Evolutionary conservation across 768 basidiomycete genomes (phyloP), one percentile per base, ranked within the genome.

Genomic region (Fistulinella prunicolor): DNA sequence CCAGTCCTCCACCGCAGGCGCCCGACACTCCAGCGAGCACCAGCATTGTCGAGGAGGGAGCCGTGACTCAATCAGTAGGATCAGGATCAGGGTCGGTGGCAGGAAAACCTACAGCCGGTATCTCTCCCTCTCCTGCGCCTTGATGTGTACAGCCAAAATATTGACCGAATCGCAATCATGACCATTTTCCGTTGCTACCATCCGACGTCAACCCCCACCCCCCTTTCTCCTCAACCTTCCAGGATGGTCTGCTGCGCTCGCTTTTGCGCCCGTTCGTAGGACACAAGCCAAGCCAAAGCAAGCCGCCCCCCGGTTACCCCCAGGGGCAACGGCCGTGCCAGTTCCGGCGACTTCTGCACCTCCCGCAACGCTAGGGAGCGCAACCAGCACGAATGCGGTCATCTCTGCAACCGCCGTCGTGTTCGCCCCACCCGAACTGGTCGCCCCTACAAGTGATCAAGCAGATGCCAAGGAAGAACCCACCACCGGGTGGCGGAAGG

Each of bases 231-330:
- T 47, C 30, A 21, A 39, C 41, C 45, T 17, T 13, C 13, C 49
- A 91, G 89, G 82, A 68, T 93, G 91, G 89, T 93, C 90, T 58
- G 85, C 90, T 53, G 80, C 89, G 13, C 85, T 93, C 55, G 91
- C 89, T 16, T 94, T 93, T 60, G 91, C 90, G 9, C 91, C 91
- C 38, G 75, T 89, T 44, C 82, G 89, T 44, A 77, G 89, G 55
- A 73, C 72, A 38, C 69, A 71, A 21, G 72, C 71, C 53, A 92
- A 89, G 61, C 50, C 78, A 30, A 91, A 89, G 64, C 65, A 73
- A 1, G 52, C 72, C 1, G 68, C 9, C 65, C 71, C 3, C 4
- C 53, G 62, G 32, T 43, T 64, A 30, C 53, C 61, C 12, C 76
- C 80, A 0, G 86, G 83, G 22, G 85, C 82, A 9, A 74, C 81